Evolutionary conservation across 306 rosid genomes (phyloP), one percentile per base, ranked within the genome.

Genomic region (Vicia faba): DNA sequence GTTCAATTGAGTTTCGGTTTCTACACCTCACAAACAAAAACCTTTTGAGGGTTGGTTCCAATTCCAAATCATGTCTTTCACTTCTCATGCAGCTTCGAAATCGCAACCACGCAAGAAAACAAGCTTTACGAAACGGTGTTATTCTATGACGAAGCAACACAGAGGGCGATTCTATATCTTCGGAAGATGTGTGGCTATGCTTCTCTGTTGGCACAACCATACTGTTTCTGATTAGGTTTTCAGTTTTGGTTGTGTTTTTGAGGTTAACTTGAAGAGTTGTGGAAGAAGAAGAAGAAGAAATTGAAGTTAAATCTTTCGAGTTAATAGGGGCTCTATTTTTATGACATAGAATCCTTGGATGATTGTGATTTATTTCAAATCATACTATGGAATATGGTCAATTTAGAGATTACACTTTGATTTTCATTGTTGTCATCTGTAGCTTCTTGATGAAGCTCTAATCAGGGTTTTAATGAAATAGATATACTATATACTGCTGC

Each of bases 171-270:
- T 77, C 55, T 70, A 81, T 62, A 77, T 81, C 23, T 53, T 78
- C 10, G 85, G 85, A 7, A 59, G 85, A 23, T 81, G 85, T 8
- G 56, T 81, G 10, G 57, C 85, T 40, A 81, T 81, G 85, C 85
- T 81, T 25, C 77, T 81, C 44, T 81, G 85, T 58, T 81, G 85
- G 85, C 82, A 81, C 67, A 79, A 77, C 61, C 82, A 77, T 19
- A 3, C 74, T 26, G 64, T 81, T 0, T 77, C 82, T 28, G 85
- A 81, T 64, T 29, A 29, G 58, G 16, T n/a, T n/a, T n/a, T n/a
- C n/a, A n/a, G 26, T 26, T 4, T 19, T 19, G 0, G 23, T 25
- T 54, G 14, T 20, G 31, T 51, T 53, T 26, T 55, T 26, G 16
- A 26, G 10, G 10, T 55, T 25, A 35, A 55, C 13, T 25, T 23